Base-by-base conservation (phyloP, 202 grass and related monocot genomes). In the Zoysia matrella region DNA sequence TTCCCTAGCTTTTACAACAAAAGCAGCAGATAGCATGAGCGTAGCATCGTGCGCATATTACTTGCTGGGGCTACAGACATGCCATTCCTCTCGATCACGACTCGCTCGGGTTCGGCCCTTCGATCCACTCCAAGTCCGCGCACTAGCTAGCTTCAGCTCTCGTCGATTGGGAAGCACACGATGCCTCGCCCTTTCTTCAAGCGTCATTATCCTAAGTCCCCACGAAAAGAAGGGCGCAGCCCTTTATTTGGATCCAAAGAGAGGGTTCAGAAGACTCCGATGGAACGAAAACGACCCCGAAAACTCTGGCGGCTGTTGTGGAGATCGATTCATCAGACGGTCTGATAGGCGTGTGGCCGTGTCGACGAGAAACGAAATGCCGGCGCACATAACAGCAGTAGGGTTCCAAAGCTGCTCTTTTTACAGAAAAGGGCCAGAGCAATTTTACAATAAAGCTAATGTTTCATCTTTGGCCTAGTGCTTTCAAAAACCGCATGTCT, bases 131-230 rank as follows among this genome's bases (percentile, higher is more conserved):
- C 45, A 39, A 58, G 40, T 72, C n/a, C 66, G 22, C n/a, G n/a
- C n/a, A n/a, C n/a, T n/a, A n/a, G n/a, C n/a, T n/a, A n/a, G 45
- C 63, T 48, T 22, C 22, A 22, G 22, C 22, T 22, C 22, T 22
- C 22, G 22, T 22, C 22, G 22, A 22, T 22, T 22, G 22, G 45
- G 46, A 78, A 73, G 78, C 63, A 86, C 83, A 85, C 16, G 83
- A 86, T 82, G 58, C 73, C 67, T 82, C 52, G 6, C 58, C 72
- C 72, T 85, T 77, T 47, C 58, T 4, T 65, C 36, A 12, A 6
- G 69, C 47, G 75, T 62, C 69, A 30, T 12, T 60, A 7, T 60
- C n/a, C 12, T 61, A 46, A 42, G 46, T 6, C 74, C 36, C 62
- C 42, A 74, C n/a, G 5, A 22, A 7, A 67, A 22, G 78, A 66